phyloP scores from a whole-genome alignment of 2,329 filamentous ascomycete species.

The Calonectria ilicicola region DNA sequence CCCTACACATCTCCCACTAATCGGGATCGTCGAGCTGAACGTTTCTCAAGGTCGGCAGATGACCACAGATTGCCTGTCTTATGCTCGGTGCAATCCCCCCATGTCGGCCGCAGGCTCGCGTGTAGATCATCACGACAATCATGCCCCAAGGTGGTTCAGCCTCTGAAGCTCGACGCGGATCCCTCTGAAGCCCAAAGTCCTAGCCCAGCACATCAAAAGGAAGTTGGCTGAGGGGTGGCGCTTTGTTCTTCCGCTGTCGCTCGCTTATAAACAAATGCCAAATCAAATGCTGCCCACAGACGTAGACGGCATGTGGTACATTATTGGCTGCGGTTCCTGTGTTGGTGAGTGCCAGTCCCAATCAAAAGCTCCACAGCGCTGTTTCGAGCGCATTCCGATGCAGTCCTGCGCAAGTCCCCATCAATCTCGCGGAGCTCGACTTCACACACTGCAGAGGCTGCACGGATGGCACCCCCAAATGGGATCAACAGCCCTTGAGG shows the following conservation, averaged over 20 bases:
- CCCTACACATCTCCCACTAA: not conserved
- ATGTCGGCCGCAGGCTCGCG: not conserved
- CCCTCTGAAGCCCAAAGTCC: not conserved
- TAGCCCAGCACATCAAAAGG: not conserved
- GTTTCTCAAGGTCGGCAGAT: not conserved
- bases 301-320: conserved; percentile 4
- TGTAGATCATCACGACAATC: not conserved
- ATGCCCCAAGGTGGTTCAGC: not conserved
- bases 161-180: not conserved
- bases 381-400: conserved; percentile 24
- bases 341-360: conserved; percentile 23
- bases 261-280: conserved; percentile 8
- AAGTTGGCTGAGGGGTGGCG: not conserved
- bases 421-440: conserved; percentile 16
- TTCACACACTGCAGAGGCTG: not conserved
- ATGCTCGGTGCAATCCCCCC: conserved; percentile 2
- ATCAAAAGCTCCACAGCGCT: not conserved
- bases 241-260: conserved; percentile 5
- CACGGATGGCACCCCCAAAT: conserved; percentile 16
- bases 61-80: conserved; percentile 1
- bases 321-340: conserved; percentile 15
- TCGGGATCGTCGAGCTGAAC: not conserved
- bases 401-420: conserved; percentile 20
- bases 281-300: conserved; percentile 3
- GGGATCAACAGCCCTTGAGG: conserved; percentile 31